Base-by-base conservation (phyloP, 768 basidiomycete genomes). In the Leucosporidium scottii region DNA sequence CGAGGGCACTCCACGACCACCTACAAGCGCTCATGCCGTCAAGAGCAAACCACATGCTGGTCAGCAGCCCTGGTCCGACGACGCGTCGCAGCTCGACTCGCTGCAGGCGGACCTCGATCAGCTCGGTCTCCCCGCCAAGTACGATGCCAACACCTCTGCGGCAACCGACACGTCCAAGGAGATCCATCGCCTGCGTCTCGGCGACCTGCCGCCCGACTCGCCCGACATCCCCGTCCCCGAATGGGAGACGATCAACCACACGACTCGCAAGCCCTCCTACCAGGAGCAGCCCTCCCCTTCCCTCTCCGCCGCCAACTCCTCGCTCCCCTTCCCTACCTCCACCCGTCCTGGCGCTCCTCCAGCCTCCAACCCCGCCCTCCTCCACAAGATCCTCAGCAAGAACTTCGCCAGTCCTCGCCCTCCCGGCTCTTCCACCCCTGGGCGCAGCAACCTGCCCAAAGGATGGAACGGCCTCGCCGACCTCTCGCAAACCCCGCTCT, bases 401-500 rank as follows among this genome's bases (percentile, higher is more conserved):
- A 49, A 70, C 71, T 76, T 82, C 84, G 8, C 62, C 25, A 68
- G 83, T 86, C 23, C 64, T 83, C 85, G 73, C 77, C 83, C 64
- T 81, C 78, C 72, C 75, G 75, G 44, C 86, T 85, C 73, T 78
- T 80, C 23, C 84, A 85, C 76, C 85, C 87, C 39, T 10, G 39
- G 39, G 6, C 39, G 39, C 0, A 76, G 81, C 5, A 81, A 83
- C 58, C 78, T 79, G 9, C 82, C 85, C 3, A 77, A 79, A 15
- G 78, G 85, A 21, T 90, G 88, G 88, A 83, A 83, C 73, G 89
- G 89, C 15, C 78, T 91, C 44, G 86, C 90, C 44, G 84, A 93
- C 77, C 82, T 90, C 4, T 81, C 82, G 23, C 84, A 84, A 5
- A 82, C 59, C 72, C 75, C 49, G 65, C 77, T 61, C 65, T 78